Percentiles rank a stretch among this genome's conserved stretches.
Conservation (phyloP, 2,329 filamentous ascomycete species). For the Aquanectria penicillioides region DNA sequence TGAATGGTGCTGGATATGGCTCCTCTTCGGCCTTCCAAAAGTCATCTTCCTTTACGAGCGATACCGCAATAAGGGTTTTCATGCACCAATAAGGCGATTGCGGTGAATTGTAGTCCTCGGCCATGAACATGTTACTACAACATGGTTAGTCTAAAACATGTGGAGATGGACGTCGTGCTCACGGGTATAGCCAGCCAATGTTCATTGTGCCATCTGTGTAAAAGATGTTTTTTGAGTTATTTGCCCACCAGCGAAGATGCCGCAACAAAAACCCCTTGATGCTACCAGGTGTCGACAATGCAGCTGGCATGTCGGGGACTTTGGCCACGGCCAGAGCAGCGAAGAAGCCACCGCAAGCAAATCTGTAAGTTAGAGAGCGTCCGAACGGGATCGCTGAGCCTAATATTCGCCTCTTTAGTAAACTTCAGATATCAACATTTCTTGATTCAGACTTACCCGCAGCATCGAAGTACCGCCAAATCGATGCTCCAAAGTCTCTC, state of each 20-base stretch:
- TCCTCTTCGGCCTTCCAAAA: conserved; percentile 58
- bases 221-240: conserved; percentile 55
- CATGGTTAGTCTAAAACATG: not conserved
- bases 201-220: conserved; percentile 59
- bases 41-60: conserved; percentile 45
- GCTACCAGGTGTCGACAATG: conserved; percentile 49
- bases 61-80: conserved; percentile 58
- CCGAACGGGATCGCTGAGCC: conserved; percentile 63
- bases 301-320: conserved; percentile 48
- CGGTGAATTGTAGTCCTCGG: conserved; percentile 66
- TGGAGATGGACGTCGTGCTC: not conserved
- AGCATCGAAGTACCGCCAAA: conserved; percentile 60
- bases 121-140: conserved; percentile 61
- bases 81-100: conserved; percentile 66
- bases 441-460: conserved; percentile 45
- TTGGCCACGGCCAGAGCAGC: conserved; percentile 55
- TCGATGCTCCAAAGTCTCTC: conserved; percentile 50
- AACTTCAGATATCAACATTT: not conserved
- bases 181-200: conserved; percentile 52
- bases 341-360: conserved; percentile 60
- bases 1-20: conserved; percentile 28
- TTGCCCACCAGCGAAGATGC: conserved; percentile 61
- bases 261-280: conserved; percentile 61
- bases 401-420: conserved; percentile 29
- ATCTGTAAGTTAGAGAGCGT: conserved; percentile 61